Evolutionary conservation across 176 grass and related monocot genomes (phyloP), one percentile per base, ranked within the genome.

Genomic region (Puya raimondii): DNA sequence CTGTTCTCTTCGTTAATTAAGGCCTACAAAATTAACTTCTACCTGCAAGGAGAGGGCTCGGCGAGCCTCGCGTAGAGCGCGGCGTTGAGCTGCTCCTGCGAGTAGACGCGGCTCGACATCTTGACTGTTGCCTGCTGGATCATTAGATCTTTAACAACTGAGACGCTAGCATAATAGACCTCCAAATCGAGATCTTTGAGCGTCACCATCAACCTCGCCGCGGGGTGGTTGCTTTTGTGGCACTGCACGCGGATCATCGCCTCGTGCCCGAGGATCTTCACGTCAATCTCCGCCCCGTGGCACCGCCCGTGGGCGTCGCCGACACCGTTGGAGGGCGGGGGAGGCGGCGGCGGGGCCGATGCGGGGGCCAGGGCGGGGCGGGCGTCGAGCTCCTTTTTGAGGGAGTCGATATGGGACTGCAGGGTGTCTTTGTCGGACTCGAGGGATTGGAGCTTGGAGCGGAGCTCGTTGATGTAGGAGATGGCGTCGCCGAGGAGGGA

Each of bases 401-500:
- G 75, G 74, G 27, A 18, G n/a, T 90, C 86, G 10, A 92, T 20
- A 75, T 97, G 84, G 23, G 74, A 63, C 9, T 92, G 89, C 10
- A 92, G 84, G 22, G 80, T 67, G 7, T 92, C 93, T 79, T 86
- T 90, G 33, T 97, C 89, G 0, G 77, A 57, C 49, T 92, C 93
- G 9, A 88, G 9, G 22, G 74, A 50, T 71, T 81, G 77, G 7
- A 90, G n/a, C 74, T 97, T 92, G 15, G 51, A 59, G 11, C 89
- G 84, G 21, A 97, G 90, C 76, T 97, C 93, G 49, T 88, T 90
- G 81, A 97, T 97, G 89, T 92, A 97, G 2, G 89, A 79, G 68
- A 97, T 92, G 73, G 93, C 93, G 64, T 97, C 93, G 48, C 89
- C 93, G 1, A 97, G 84, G 72, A 97, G 79, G 25, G 93, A 97